Base-by-base conservation (phyloP, 495 filamentous ascomycete species). In the Penicillium nucicola region DNA sequence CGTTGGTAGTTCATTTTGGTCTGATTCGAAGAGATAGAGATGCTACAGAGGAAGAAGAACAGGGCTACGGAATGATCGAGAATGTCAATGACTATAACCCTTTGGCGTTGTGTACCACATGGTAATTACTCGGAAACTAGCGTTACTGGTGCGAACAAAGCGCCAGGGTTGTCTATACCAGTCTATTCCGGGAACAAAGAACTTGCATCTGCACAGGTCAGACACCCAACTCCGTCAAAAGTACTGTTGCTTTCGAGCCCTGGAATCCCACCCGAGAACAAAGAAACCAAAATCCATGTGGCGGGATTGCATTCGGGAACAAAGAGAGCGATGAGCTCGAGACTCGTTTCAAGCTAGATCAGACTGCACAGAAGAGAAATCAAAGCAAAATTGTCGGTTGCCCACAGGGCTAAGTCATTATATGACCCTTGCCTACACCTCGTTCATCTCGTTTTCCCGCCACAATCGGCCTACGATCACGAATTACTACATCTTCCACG, bases 111-210 rank as follows among this genome's bases (percentile, higher is more conserved):
- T 18, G 13, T 30, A 42, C 9, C 10, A 8, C 7, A 28, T n/a
- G 6, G n/a, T 42, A 30, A 2, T 28, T n/a, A 23, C 9, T 18
- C 11, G 20, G n/a, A 20, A 17, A 32, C 20, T 9, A 17, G 15
- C 11, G 5, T 32, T 20, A 28, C 25, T 28, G 25, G 25, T 2
- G 25, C 19, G 23, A 28, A 44, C 42, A 44, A 32, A 44, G 42
- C 23, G 20, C 5, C 20, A 20, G 5, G 42, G 32, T 15, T 15
- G 41, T 28, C 25, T 18, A 43, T 43, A 43, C 40, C 30, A 32
- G 23, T n/a, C 44, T 46, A 46, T 46, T 46, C 34, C 7, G 6
- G 23, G 44, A 46, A 46, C 44, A 46, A 46, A 46, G 44, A 46
- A 37, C 11, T 18, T 8, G 25, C 7, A 9, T 22, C 25, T 11